Evolutionary conservation across 352 stramenopile species (phyloP).

Genomic region (Halophytophthora batemanensis): DNA sequence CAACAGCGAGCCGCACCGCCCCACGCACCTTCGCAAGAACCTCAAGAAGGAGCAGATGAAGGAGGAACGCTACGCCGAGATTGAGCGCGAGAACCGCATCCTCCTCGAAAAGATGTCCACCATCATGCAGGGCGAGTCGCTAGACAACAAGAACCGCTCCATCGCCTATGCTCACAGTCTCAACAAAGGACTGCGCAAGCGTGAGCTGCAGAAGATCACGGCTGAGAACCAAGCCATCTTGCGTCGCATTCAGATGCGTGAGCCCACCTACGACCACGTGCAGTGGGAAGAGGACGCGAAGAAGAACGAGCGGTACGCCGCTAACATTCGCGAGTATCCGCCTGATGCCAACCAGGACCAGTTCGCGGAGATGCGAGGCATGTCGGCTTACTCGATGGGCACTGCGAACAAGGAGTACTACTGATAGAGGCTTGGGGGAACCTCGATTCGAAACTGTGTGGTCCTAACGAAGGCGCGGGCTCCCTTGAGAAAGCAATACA

Average conservation of each 20-base stretch:
- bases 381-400: conserved; percentile 55
- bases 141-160: conserved; percentile 86
- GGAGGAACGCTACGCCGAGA: conserved; percentile 93
- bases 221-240: conserved; percentile 86
- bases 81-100: conserved; percentile 96
- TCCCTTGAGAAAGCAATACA: conserved; percentile 10
- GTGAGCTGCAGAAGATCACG: conserved; percentile 86
- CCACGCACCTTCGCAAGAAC: conserved; percentile 92
- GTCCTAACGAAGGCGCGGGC: too few relatives aligned
- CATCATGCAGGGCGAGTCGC: conserved; percentile 90
- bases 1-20: conserved; percentile 90
- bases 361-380: conserved; percentile 42
- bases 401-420: conserved; percentile 43
- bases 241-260: conserved; percentile 85
- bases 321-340: conserved; percentile 89
- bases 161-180: conserved; percentile 75
- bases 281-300: conserved; percentile 89
- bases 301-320: conserved; percentile 79
- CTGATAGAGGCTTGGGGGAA: conserved; percentile 3
- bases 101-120: conserved; percentile 97
- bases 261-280: conserved; percentile 88
- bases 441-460: background rate
- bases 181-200: conserved; percentile 81
- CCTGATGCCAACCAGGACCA: conserved; percentile 37
- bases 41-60: conserved; percentile 97